A percentile compares a stretch with the other conserved stretches of the same genome.
phyloP scores from a whole-genome alignment of 768 basidiomycete species.

The Agaricus blazei region DNA sequence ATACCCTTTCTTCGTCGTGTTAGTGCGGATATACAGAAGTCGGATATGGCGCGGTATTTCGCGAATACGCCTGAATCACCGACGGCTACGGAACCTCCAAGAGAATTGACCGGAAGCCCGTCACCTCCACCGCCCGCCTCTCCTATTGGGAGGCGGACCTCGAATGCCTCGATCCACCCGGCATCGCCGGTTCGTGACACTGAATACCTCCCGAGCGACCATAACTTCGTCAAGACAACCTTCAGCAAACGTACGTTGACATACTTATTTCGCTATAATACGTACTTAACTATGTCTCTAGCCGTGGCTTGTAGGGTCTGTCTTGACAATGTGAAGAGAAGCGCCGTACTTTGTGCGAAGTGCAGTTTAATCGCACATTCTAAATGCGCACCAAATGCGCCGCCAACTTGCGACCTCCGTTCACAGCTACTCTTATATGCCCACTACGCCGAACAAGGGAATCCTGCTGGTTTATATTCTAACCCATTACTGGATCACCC shows the following conservation, averaged over 20 bases:
- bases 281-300: slow-evolving; percentile 23
- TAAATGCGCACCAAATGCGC: slow-evolving; percentile 67
- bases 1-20: slow-evolving; percentile 93
- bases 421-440: slow-evolving; percentile 76
- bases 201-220: slow-evolving; percentile 62
- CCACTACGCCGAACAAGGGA: slow-evolving; percentile 70
- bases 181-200: slow-evolving; percentile 27
- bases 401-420: slow-evolving; percentile 78
- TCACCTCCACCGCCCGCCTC: slow-evolving; percentile 24
- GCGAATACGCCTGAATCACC: slow-evolving; percentile 40
- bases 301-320: slow-evolving; percentile 89
- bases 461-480: slow-evolving; percentile 45
- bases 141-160: slow-evolving; percentile 33
- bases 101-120: slow-evolving; percentile 28
- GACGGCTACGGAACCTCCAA: slow-evolving; percentile 27
- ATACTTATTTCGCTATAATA: slow-evolving; percentile 10
- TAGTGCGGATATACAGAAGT: slow-evolving; percentile 78
- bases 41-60: slow-evolving; percentile 53
- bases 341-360: slow-evolving; percentile 80
- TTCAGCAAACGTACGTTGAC: slow-evolving; percentile 80
- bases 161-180: slow-evolving; percentile 33
- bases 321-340: slow-evolving; percentile 73
- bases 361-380: slow-evolving; percentile 88
- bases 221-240: slow-evolving; percentile 87
- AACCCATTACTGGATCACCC: slow-evolving; percentile 45